Conservation (phyloP, 225 moss, liverwort and hornwort species). For the Pleurozium schreberi region DNA sequence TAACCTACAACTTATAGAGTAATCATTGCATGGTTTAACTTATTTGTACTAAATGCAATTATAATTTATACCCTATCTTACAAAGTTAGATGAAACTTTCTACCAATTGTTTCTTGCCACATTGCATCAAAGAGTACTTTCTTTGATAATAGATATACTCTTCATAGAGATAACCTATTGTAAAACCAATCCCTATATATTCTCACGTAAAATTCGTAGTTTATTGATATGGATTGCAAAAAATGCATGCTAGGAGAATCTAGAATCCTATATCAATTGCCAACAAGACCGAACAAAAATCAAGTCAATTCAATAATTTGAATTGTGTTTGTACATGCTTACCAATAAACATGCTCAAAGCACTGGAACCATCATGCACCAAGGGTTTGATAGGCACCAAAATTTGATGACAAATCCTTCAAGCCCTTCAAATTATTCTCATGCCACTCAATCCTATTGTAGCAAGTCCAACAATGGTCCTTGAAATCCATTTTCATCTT, state of each 20-base stretch:
- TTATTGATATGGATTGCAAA: neutral
- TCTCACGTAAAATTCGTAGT: neutral
- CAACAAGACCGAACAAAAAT: too few species aligned
- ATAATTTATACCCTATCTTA: neutral
- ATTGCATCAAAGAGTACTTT: neutral
- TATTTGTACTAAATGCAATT: neutral
- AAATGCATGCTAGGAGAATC: neutral
- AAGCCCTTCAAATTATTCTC: neutral
- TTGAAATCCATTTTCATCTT: neutral
- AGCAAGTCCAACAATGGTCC: neutral
- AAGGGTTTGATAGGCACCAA: too few species aligned
- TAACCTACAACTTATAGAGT: neutral
- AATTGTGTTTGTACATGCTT: too few species aligned
- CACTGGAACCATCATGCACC: too few species aligned
- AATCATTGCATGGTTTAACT: neutral
- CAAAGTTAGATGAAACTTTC: neutral
- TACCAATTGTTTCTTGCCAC: neutral
- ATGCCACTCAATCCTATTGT: neutral
- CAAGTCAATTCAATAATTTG: neutral
- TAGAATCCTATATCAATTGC: neutral
- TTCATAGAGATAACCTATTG: too few species aligned
- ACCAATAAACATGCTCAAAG: too few species aligned
- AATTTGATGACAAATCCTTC: neutral
- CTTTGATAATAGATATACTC: too few species aligned
- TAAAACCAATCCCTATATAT: neutral